Percentiles rank a stretch among this genome's conserved stretches.
Evolutionary conservation across 1,284 basidiomycete species (phyloP).

Genomic region (Ustilago cynodontis): DNA sequence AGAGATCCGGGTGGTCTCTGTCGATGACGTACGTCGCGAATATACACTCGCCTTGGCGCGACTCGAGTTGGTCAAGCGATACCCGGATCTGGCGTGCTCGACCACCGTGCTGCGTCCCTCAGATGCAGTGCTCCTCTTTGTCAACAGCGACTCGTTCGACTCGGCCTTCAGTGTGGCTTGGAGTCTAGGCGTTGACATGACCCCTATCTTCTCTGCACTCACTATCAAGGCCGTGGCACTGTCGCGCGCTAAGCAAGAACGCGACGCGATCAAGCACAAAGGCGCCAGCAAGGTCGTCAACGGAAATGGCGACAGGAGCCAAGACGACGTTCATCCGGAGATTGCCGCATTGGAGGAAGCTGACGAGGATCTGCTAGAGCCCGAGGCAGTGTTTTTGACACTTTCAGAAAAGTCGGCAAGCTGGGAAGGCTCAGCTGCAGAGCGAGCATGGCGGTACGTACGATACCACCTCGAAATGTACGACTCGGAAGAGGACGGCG

Average conservation of each 20-base stretch:
- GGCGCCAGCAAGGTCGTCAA: slow-evolving; percentile 3
- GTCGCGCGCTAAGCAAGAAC: slow-evolving; percentile 33
- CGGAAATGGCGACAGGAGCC: slow-evolving; percentile 16
- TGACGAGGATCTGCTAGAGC: slow-evolving; percentile 55
- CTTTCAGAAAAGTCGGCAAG: slow-evolving; percentile 72
- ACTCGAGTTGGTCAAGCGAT: slow-evolving; percentile 79
- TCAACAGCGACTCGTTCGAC: slow-evolving; percentile 83
- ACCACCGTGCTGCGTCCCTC: slow-evolving; percentile 51
- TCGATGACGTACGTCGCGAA: slow-evolving; percentile 86
- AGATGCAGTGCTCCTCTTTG: slow-evolving; percentile 83
- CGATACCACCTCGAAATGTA: slow-evolving; percentile 82
- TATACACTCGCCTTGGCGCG: slow-evolving; percentile 84
- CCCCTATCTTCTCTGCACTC: slow-evolving; percentile 83
- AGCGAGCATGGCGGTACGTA: slow-evolving; percentile 89
- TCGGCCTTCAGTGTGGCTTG: slow-evolving; percentile 83
- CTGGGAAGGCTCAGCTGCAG: slow-evolving; percentile 83
- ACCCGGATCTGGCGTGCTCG: slow-evolving; percentile 73
- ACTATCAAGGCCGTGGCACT: slow-evolving; percentile 79
- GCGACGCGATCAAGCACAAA: slow-evolving; percentile 16
- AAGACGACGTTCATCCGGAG: slow-evolving; percentile 41
- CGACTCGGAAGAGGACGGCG: slow-evolving; percentile 75
- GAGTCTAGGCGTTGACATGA: slow-evolving; percentile 85
- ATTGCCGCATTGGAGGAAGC: slow-evolving; percentile 54
- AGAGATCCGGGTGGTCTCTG: slow-evolving; percentile 81
- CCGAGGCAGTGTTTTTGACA: slow-evolving; percentile 57